phyloP scores from a whole-genome alignment of 108 stramenopile species.

The Pseudonitzschia multistriata region DNA sequence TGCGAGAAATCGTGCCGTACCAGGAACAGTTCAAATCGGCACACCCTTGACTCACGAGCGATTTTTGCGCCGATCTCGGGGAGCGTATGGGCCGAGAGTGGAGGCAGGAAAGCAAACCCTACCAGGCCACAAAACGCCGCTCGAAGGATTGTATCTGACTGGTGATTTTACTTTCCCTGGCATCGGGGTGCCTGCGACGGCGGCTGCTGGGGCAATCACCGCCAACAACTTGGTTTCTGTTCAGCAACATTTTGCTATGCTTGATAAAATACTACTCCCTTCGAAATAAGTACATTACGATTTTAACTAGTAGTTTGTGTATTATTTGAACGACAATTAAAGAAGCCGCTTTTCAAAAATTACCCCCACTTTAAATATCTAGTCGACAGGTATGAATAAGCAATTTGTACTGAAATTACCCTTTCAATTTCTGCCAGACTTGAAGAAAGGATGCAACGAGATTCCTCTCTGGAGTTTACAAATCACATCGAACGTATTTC shows the following conservation, averaged over 20 bases:
- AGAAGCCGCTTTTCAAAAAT: no score
- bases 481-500: no score
- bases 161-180: constrained; percentile 83
- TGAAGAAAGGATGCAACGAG: no score
- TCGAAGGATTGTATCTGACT: constrained; percentile 39
- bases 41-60: constrained; percentile 93
- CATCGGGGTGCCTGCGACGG: constrained; percentile 85
- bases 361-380: no score
- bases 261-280: constrained; percentile 60
- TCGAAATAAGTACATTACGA: constrained; percentile 45
- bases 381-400: no score
- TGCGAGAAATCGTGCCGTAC: constrained; percentile 68
- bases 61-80: constrained; percentile 66
- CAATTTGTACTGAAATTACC: no score
- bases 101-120: constrained; percentile 60
- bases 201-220: constrained; percentile 70
- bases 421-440: no score
- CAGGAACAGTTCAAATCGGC: constrained; percentile 72
- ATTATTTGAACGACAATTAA: no score
- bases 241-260: constrained; percentile 47
- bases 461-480: no score
- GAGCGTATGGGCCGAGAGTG: constrained; percentile 70
- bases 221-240: constrained; percentile 56
- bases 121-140: constrained; percentile 62
- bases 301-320: no score